Evolutionary conservation across 331 rosid species (phyloP), one percentile per base, ranked within the genome.

Genomic region (Malus hybrid): DNA sequence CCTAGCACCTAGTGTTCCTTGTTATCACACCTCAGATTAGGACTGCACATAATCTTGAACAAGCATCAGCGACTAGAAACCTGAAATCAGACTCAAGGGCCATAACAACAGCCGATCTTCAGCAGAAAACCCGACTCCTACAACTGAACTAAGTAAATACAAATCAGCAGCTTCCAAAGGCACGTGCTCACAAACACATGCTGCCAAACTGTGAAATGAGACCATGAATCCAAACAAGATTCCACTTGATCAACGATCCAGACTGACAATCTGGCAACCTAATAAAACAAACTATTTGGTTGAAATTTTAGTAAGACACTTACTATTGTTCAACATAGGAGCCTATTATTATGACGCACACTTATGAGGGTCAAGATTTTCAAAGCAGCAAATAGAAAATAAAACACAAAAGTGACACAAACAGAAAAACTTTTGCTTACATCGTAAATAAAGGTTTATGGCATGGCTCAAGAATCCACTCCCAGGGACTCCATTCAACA

Each of bases 381-480:
- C 22, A 78, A 28, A 71, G 71, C 74, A 42, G 67, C 20, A 32
- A 50, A 65, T 59, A 65, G 77, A 70, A 74, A 76, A 75, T 42
- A 55, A 63, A 68, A 80, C 7, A 13, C 42, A 54, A 48, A 46
- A 69, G 1, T 65, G 69, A 59, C 9, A 42, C 55, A 81, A 70
- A 63, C 57, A 70, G 62, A 57, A 74, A 70, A 73, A 56, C 71
- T 71, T n/a, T 75, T 71, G 77, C 98, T 87, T 79, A 94, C 97
- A 94, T 88, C 99, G 85, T 85, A 94, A 74, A 82, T 94, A 94
- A 67, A 94, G 99, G 81, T 94, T 94, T 79, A 94, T 90, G 78
- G 97, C 99, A 82, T 94, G 99, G 87, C 96, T 92, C 86, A 94
- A 86, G 87, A 94, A 94, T 81, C 97, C 99, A 82, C 99, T 90